Base-by-base conservation (phyloP, 2,329 filamentous ascomycete species). In the Monosporascus sp. region DNA sequence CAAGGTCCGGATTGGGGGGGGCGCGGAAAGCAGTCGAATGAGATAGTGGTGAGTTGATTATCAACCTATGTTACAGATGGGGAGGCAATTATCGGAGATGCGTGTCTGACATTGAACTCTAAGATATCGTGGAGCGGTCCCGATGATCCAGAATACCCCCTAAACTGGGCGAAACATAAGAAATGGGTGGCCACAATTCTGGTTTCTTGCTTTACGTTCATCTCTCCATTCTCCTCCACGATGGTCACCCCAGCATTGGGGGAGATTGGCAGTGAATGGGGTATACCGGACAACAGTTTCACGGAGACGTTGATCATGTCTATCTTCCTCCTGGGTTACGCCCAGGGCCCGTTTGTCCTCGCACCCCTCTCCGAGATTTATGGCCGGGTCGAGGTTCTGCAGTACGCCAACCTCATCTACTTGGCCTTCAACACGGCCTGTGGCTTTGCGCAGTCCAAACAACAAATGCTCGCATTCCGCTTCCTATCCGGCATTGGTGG, bases 181-280 rank as follows among this genome's bases (percentile, higher is more conserved):
- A 71, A 70, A 54, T 71, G 68, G 69, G 60, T 61, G 0, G 62
- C 67, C 3, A 72, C 69, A 3, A 56, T 71, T 17, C 63, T 66
- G 36, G 70, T 69, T 20, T 74, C 69, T 0, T 65, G 61, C 51
- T 72, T 70, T 54, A 81, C 78, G 3, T 80, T 83, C 60, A 79
- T 83, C 50, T 81, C 79, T 0, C 79, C 80, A 0, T 74, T 83
- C 1, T 76, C 79, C 0, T 80, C 78, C 1, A 79, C 69, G 6
- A 72, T 72, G 77, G 64, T 80, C 3, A 74, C 78, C 0, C 79
- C 79, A 0, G 77, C 74, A 0, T 60, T 82, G 11, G 56, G 65
- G 4, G 64, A 70, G 5, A 70, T 82, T 20, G 70, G 70, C 1
- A 60, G 65, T 1, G 75, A 81, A 17, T 68, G 81, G 36, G 53